Conservation (phyloP, 2,329 filamentous ascomycete species). For the Penicillium sp. region DNA sequence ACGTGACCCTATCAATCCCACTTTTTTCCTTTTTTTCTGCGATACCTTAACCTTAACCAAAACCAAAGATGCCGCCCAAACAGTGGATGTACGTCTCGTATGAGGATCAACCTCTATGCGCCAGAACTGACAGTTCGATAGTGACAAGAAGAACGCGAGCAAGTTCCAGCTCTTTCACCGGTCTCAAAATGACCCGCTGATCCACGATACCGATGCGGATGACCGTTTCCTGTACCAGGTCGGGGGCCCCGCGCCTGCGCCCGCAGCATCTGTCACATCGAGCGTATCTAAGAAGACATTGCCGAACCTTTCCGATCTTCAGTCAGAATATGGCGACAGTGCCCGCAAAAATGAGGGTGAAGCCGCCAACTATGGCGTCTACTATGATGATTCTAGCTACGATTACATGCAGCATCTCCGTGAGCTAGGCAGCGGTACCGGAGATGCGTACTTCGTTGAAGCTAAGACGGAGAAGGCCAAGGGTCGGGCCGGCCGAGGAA, state of each 20-base stretch:
- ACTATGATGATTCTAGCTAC: conserved; percentile 91
- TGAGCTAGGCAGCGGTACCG: conserved; percentile 69
- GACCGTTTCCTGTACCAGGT: conserved; percentile 84
- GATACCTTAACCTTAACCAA: conserved; percentile 9
- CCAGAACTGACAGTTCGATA: conserved; percentile 38
- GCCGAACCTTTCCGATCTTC: conserved; percentile 69
- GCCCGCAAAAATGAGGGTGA: conserved; percentile 87
- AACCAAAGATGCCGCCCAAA: conserved; percentile 66
- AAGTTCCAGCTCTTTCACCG: conserved; percentile 94
- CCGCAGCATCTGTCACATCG: conserved; percentile 25
- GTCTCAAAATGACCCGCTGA: conserved; percentile 94
- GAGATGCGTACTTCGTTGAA: conserved; percentile 81
- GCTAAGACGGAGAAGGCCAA: conserved; percentile 61
- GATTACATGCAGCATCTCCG: conserved; percentile 99
- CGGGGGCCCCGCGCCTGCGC: conserved; percentile 37
- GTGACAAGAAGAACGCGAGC: conserved; percentile 86
- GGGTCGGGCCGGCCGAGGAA: conserved; percentile 62
- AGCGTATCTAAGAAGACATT: conserved; percentile 49
- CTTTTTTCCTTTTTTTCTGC: conserved; percentile 28
- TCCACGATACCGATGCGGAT: conserved; percentile 85
- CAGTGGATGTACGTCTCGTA: conserved; percentile 66
- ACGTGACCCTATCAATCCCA: conserved; percentile 34
- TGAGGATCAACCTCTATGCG: background rate
- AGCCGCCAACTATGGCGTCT: conserved; percentile 89
- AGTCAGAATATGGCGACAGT: conserved; percentile 66